phyloP scores from a whole-genome alignment of 805 yeast genomes.

The Candida sithepensis region DNA sequence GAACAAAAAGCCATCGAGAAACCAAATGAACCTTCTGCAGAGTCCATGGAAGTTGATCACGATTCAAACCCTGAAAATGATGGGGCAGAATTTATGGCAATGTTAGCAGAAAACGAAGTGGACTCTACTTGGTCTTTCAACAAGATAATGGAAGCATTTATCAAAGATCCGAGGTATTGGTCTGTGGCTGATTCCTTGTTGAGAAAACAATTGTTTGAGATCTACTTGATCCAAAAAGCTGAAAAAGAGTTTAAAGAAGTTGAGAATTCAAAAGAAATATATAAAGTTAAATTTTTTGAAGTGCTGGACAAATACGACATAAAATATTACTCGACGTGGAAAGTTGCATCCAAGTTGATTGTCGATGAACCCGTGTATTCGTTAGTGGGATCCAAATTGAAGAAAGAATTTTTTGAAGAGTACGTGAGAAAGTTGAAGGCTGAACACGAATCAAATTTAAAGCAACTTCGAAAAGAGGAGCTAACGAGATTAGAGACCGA shows the following conservation, averaged over 20 bases:
- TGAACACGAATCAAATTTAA: slow-evolving; percentile 26
- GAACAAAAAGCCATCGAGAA: background rate
- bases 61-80: background rate
- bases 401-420: slow-evolving; percentile 50
- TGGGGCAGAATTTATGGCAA: slow-evolving; percentile 38
- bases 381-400: slow-evolving; percentile 53
- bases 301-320: slow-evolving; percentile 44
- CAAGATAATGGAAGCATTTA: slow-evolving; percentile 54
- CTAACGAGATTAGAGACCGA: slow-evolving; percentile 49
- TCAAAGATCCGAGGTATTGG: slow-evolving; percentile 67
- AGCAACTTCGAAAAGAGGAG: slow-evolving; percentile 42
- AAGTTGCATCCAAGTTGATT: slow-evolving; percentile 47
- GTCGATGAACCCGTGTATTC: slow-evolving; percentile 66
- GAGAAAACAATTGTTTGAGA: slow-evolving; percentile 62
- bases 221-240: slow-evolving; percentile 49
- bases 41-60: background rate
- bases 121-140: slow-evolving; percentile 77
- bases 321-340: slow-evolving; percentile 62
- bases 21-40: background rate
- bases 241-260: slow-evolving; percentile 51
- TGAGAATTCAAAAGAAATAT: slow-evolving; percentile 49
- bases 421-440: slow-evolving; percentile 40
- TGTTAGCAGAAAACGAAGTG: slow-evolving; percentile 55
- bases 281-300: slow-evolving; percentile 48
- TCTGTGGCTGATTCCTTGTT: slow-evolving; percentile 54